phyloP scores from a whole-genome alignment of 805 yeast genomes.

The Teunomyces panamensis region DNA sequence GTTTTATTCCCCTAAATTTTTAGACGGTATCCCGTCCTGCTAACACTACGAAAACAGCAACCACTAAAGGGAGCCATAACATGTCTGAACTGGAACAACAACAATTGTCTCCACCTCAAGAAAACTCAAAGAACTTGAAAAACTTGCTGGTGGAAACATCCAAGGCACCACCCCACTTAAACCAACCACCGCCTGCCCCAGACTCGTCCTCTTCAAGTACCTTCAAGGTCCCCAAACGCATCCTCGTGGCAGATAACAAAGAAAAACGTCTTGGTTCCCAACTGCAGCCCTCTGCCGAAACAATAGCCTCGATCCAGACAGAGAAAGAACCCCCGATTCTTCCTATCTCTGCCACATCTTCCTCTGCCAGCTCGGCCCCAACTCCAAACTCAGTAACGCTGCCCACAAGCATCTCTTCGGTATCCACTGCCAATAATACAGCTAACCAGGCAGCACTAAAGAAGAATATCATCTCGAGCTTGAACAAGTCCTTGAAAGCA shows the following conservation, averaged over 20 bases:
- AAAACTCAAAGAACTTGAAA: not conserved
- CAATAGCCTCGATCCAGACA: not conserved
- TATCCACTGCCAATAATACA: not conserved
- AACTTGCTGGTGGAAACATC: not conserved
- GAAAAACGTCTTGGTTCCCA: conserved; percentile 5
- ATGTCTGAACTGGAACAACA: not conserved
- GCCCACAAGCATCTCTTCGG: not conserved
- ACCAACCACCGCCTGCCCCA: not conserved
- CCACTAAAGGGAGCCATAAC: not conserved
- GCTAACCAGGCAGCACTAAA: conserved; percentile 12
- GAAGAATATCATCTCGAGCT: conserved; percentile 34
- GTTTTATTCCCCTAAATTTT: too few relatives aligned
- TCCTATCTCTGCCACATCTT: not conserved
- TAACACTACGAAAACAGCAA: not conserved
- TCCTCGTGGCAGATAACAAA: conserved; percentile 10
- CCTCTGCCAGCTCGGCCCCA: not conserved
- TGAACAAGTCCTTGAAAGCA: conserved; percentile 42
- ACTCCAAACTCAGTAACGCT: not conserved
- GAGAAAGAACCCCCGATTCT: not conserved
- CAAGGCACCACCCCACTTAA: not conserved
- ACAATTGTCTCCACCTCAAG: not conserved
- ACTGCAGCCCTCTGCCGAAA: not conserved
- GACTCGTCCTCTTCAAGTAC: conserved; percentile 9
- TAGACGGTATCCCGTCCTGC: not conserved
- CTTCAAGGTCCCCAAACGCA: conserved; percentile 13